Evolutionary conservation across 2,329 filamentous ascomycete genomes (phyloP).

Genomic region (Onygenales sp.): DNA sequence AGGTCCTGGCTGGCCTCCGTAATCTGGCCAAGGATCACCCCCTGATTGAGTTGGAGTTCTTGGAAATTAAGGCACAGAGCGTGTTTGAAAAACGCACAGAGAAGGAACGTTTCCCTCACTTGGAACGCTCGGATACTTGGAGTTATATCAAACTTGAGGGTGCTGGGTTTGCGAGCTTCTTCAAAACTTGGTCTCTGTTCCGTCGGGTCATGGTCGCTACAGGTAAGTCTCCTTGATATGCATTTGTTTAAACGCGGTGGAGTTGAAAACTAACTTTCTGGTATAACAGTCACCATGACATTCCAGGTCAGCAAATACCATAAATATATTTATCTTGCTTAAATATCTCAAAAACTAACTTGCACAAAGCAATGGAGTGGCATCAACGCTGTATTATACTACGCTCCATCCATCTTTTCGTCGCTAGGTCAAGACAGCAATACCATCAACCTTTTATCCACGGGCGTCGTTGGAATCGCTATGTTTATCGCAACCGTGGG

Average conservation of each 20-base stretch:
- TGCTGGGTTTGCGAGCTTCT: conserved; percentile 20
- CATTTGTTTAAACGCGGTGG: background rate
- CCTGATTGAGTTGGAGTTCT: conserved; percentile 63
- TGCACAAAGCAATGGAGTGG: conserved; percentile 43
- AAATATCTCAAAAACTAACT: conserved; percentile 31
- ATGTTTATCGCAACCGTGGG: conserved; percentile 16
- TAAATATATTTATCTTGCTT: background rate
- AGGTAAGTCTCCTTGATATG: background rate
- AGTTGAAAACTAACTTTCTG: conserved; percentile 52
- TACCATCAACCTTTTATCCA: conserved; percentile 19
- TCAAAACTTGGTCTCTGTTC: conserved; percentile 39
- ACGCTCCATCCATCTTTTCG: conserved; percentile 24
- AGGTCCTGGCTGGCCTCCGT: conserved; percentile 55
- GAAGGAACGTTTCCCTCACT: conserved; percentile 57
- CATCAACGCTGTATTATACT: conserved; percentile 35
- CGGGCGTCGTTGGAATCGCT: conserved; percentile 22
- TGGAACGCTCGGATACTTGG: conserved; percentile 50
- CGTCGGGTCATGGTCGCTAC: conserved; percentile 38
- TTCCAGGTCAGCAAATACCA: conserved; percentile 15
- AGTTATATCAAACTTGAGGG: conserved; percentile 60
- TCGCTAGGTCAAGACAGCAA: conserved; percentile 18
- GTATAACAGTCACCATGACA: conserved; percentile 19
- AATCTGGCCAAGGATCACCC: conserved; percentile 53
- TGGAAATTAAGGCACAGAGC: conserved; percentile 74
- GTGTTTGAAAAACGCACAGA: conserved; percentile 63